A percentile compares a stretch with the other conserved stretches of the same genome.
phyloP scores from a whole-genome alignment of 306 rosid genomes.

The Ammopiptanthus mongolicus region DNA sequence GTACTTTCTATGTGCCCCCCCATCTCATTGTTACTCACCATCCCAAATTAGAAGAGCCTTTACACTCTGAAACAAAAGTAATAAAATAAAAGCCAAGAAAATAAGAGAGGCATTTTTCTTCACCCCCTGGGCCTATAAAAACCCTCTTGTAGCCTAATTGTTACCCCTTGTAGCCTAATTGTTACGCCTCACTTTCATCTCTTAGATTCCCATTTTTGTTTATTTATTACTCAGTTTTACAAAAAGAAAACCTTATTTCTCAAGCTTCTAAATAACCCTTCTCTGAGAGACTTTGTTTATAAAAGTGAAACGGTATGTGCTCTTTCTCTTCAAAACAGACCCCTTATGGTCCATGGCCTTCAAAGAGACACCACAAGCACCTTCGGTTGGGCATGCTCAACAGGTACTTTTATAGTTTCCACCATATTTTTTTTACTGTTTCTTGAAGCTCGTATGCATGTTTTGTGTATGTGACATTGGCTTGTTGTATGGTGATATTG shows the following conservation, averaged over 20 bases:
- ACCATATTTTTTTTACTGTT: not conserved
- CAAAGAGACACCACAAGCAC: conserved; percentile 35
- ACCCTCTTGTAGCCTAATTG: conserved; percentile 28
- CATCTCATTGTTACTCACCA: not conserved
- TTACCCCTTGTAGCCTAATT: conserved; percentile 29
- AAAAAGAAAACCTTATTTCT: conserved; percentile 17
- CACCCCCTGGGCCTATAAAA: conserved; percentile 46
- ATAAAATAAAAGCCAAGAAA: conserved; percentile 26
- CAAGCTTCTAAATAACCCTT: not conserved
- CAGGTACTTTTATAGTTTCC: conserved; percentile 36
- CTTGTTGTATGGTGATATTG: not conserved
- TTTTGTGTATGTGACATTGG: not conserved
- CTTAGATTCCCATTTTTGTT: conserved; percentile 3
- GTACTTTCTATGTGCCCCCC: conserved; percentile 31
- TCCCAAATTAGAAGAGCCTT: not conserved
- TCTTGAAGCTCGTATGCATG: not conserved
- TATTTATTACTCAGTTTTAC: not conserved
- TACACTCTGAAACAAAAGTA: conserved; percentile 7
- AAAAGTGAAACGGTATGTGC: conserved; percentile 36
- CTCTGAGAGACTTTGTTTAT: not conserved
- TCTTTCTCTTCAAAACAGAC: conserved; percentile 41
- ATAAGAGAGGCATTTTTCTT: conserved; percentile 32
- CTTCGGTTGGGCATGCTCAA: conserved; percentile 39
- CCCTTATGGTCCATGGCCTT: conserved; percentile 22
- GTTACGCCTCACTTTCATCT: conserved; percentile 27